Base-by-base conservation (phyloP, 352 stramenopile genomes). In the Phytopythium delawarense region DNA sequence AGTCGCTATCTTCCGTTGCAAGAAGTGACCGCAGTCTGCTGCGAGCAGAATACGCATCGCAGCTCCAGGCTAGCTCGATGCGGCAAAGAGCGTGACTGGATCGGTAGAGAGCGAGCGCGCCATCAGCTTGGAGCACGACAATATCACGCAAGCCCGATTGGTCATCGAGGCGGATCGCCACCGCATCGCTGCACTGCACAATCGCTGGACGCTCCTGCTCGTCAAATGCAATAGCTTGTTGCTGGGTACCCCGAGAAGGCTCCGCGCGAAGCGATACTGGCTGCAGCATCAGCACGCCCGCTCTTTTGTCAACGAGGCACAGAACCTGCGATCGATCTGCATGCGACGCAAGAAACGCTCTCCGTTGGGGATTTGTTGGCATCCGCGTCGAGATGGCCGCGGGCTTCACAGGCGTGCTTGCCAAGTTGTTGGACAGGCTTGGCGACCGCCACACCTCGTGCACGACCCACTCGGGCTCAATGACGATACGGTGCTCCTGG, bases 241-340 rank as follows among this genome's bases (percentile, higher is more conserved):
- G 46, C 53, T 56, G 50, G n/a, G 46, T 37, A 48, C 45, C 39
- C 40, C 12, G 12, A 20, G 44, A 48, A 45, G 25, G 25, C 37
- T 71, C 28, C 11, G 2, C 15, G 16, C 12, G 62, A 16, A 62
- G 21, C n/a, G 58, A 56, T 7, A 83, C 23, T 2, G 64, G 67
- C 51, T 75, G 78, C 15, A 88, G 49, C 21, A 84, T 35, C 35
- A 85, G 56, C 3, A 67, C 66, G 25, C 68, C 62, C 40, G 58
- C 51, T 34, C 66, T 34, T 63, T 75, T 80, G 59, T 88, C 66
- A 51, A 85, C 67, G 37, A 88, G 52, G 45, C 78, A 85, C 46
- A 88, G 25, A 25, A 88, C 30, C 16, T 64, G 69, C 35, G 59
- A 49, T 16, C 63, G 48, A 57, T 78, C 58, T 6, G 59, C 7